Percentiles rank a stretch among this genome's conserved stretches.
Conservation (phyloP, 1,284 basidiomycete genomes). For the Rhodofomes roseus region DNA sequence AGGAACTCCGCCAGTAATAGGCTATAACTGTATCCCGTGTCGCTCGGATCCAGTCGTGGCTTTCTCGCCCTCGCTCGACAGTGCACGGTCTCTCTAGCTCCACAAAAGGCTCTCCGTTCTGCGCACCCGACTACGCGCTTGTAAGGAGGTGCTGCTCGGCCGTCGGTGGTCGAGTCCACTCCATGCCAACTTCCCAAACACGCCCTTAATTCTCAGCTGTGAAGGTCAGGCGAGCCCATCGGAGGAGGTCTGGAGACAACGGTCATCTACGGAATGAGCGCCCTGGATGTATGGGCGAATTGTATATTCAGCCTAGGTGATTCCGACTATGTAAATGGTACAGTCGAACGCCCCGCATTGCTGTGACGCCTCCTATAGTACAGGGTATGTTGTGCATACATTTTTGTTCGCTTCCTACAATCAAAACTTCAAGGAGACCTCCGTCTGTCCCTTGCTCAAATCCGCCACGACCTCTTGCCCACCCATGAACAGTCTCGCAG, state of each 20-base stretch:
- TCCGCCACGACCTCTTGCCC: conserved; percentile 10
- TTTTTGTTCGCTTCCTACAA: not conserved
- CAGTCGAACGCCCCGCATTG: not conserved
- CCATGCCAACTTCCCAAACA: not conserved
- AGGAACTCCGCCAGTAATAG: conserved; percentile 52
- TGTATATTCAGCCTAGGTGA: not conserved
- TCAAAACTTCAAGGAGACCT: conserved; percentile 14
- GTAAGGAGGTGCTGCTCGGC: not conserved
- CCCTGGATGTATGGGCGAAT: not conserved
- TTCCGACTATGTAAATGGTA: not conserved
- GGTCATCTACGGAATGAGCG: not conserved
- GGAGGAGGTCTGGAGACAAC: no score
- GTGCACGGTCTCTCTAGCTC: not conserved
- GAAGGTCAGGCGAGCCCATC: no score
- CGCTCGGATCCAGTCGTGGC: not conserved
- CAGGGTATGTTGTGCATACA: not conserved
- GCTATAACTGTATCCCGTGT: not conserved
- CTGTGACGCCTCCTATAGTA: not conserved
- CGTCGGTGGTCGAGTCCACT: not conserved
- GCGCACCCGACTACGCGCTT: no score
- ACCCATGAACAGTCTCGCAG: conserved; percentile 17
- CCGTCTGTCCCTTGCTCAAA: conserved; percentile 11
- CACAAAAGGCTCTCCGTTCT: not conserved
- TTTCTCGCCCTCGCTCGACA: not conserved
- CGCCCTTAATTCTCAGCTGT: no score